These are phyloP conservation scores for Phialophora macrospora DNA, from an alignment of 2,329 filamentous ascomycete species.

Conservation along the genomic window DNA sequence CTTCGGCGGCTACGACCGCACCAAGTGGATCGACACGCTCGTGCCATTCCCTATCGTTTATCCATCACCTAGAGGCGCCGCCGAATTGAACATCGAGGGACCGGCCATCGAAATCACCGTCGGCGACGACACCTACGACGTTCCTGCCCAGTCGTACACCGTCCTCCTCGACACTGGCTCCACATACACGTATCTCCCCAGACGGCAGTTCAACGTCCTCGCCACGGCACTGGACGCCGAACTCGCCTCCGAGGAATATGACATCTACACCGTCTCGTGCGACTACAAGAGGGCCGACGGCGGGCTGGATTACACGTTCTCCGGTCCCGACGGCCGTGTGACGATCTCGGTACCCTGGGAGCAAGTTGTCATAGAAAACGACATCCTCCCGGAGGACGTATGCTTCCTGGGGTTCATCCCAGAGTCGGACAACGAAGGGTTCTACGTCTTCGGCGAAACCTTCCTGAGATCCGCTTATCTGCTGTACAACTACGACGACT, in stretches of 20 bases:
- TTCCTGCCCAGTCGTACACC: conserved; percentile 9
- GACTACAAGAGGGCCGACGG: conserved; percentile 1
- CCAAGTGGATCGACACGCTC: conserved; percentile 65
- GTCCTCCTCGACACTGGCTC: conserved; percentile 16
- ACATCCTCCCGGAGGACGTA: neutral
- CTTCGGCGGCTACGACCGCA: conserved; percentile 74
- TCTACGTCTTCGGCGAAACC: conserved; percentile 16
- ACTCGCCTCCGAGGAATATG: neutral
- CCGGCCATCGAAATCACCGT: conserved; percentile 3
- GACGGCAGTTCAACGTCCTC: conserved; percentile 2
- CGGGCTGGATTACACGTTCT: conserved; percentile 1
- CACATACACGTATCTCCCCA: conserved; percentile 7
- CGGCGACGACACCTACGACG: neutral
- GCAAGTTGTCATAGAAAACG: neutral
- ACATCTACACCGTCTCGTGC: conserved; percentile 4
- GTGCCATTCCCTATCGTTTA: conserved; percentile 40
- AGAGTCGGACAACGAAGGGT: neutral
- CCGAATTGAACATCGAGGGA: conserved; percentile 10
- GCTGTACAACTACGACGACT: conserved; percentile 11
- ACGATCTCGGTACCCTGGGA: conserved; percentile 12
- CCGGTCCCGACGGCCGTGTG: neutral
- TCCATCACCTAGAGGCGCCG: neutral
- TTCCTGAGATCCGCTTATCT: conserved; percentile 13
- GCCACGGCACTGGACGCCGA: conserved; percentile 8
- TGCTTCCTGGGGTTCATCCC: conserved; percentile 7